A percentile compares a stretch with the other conserved stretches of the same genome.
Evolutionary conservation across 805 yeast species (phyloP).

Genomic region (Saturnispora silvae): DNA sequence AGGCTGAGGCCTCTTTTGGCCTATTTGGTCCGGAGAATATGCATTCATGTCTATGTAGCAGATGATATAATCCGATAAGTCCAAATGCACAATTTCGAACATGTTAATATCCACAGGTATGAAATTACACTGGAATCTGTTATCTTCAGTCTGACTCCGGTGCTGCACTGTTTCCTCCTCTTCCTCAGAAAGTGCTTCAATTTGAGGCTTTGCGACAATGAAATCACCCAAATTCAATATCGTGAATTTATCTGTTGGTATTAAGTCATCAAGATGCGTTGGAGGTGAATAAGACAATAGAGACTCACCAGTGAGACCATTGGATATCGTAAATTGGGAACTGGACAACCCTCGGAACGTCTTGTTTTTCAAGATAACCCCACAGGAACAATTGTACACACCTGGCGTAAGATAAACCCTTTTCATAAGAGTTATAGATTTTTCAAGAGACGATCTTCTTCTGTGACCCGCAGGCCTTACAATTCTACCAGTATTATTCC

Average conservation of each 20-base stretch:
- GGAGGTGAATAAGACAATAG: constrained; percentile 43
- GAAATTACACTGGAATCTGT: not conserved
- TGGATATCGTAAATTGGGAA: constrained; percentile 39
- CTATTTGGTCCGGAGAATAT: constrained; percentile 13
- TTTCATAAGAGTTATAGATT: constrained; percentile 20
- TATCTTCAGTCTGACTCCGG: not conserved
- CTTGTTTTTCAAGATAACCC: constrained; percentile 41
- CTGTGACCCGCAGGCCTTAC: not conserved
- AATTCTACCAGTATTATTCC: constrained; percentile 26
- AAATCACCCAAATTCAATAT: constrained; percentile 44
- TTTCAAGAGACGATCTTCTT: not conserved
- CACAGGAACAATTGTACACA: constrained; percentile 39
- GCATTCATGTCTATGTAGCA: constrained; percentile 28
- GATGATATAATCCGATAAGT: constrained; percentile 41
- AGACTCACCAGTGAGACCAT: constrained; percentile 21
- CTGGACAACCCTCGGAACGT: constrained; percentile 41
- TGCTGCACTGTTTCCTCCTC: not conserved
- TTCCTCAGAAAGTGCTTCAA: constrained; percentile 1
- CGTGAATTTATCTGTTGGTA: constrained; percentile 42
- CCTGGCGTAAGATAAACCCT: constrained; percentile 39
- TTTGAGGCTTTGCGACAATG: constrained; percentile 5
- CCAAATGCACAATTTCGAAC: constrained; percentile 47
- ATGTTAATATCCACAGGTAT: constrained; percentile 31
- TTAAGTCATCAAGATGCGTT: constrained; percentile 42
- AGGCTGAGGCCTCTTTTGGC: constrained; percentile 12